Evolutionary conservation across 176 grass and related monocot species (phyloP), one percentile per base, ranked within the genome.

Genomic region (Oryza glumipatula): DNA sequence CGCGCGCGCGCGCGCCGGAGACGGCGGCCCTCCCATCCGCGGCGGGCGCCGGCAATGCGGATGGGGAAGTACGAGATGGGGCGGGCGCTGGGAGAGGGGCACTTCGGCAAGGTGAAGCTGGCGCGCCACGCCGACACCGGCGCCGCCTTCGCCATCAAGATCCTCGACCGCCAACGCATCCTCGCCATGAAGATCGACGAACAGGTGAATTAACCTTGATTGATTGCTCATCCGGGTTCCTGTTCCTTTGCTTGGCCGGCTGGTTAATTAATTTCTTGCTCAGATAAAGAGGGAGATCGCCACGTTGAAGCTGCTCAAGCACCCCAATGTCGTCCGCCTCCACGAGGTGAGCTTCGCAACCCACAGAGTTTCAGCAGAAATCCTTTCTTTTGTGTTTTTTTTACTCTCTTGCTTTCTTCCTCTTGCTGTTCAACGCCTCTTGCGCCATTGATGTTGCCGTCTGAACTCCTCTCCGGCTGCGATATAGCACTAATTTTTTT

Each of bases 41-140:
- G 46, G 46, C 46, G 47, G 43, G 8, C 3, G 47, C 3, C 47
- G 49, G 49, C 49, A 90, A 87, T 87, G 84, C 80, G 80, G 48
- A 94, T 89, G 91, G 87, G 91, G 45, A 92, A 89, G 89, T 99
- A 99, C 86, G 87, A 84, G 96, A 78, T 99, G 44, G 91, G 96
- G 83, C 70, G 89, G 86, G 86, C 93, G 49, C 89, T 99, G 0
- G 96, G 96, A 28, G 96, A 92, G 70, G 96, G 96, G 11, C 88
- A 86, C 78, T 99, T 99, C 88, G 93, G 91, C 33, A 95, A 92
- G 85, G 93, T 99, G 65, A 89, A 77, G 89, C 76, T 91, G 85
- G 93, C 93, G 70, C 81, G 88, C 21, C 84, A 94, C 78, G 61
- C 88, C 32, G 81, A 83, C 9, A 92, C 83, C n/a, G 96, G 91